These are phyloP conservation scores for Cytospora chrysosperma DNA, from an alignment of 2,329 filamentous ascomycete species.

Conservation along the genomic window DNA sequence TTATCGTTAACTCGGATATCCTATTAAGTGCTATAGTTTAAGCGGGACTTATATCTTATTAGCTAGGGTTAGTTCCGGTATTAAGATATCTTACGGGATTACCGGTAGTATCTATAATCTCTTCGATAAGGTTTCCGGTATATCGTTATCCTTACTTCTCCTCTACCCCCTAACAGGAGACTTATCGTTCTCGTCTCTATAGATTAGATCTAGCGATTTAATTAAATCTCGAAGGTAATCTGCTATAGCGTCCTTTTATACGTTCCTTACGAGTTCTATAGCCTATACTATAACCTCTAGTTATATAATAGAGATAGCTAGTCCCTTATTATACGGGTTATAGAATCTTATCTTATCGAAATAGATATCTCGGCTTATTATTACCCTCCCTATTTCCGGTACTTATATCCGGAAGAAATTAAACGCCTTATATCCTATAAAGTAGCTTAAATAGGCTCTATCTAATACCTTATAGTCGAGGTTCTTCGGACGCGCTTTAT, in stretches of 20 bases:
- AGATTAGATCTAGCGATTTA: too few relatives aligned
- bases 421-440: background rate
- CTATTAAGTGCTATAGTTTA: too few relatives aligned
- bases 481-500: background rate
- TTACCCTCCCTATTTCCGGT: background rate
- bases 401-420: background rate
- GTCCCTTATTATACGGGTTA: background rate
- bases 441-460: background rate
- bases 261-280: background rate
- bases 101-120: too few relatives aligned
- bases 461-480: background rate
- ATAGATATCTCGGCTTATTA: background rate
- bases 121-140: too few relatives aligned
- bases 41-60: too few relatives aligned
- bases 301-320: background rate
- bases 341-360: background rate
- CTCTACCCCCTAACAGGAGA: too few relatives aligned
- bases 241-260: background rate
- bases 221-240: background rate
- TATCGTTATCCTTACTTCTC: too few relatives aligned
- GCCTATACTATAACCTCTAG: background rate
- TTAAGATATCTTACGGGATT: too few relatives aligned
- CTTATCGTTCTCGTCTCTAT: too few relatives aligned
- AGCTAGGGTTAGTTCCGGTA: too few relatives aligned
- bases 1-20: too few relatives aligned